Percentiles rank a stretch among this genome's conserved stretches.
These are phyloP conservation scores for Grammothele lineata DNA, from an alignment of 768 basidiomycete species.

Conservation along the genomic window DNA sequence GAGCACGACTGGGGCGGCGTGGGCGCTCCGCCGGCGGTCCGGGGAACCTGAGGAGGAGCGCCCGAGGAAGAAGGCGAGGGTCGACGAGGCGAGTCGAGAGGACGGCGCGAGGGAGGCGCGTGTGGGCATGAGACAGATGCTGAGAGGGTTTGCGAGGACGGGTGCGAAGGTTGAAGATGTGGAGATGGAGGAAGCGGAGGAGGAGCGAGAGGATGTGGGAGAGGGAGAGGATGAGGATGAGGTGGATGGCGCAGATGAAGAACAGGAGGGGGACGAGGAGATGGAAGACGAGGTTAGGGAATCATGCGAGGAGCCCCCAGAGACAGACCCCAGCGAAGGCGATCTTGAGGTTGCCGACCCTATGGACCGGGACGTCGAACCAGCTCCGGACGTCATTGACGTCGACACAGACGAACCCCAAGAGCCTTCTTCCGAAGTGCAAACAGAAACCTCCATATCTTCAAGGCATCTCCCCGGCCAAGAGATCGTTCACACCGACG, in stretches of 20 bases:
- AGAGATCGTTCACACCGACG: constrained; percentile 14
- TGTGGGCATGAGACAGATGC: constrained; percentile 39
- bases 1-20: constrained; percentile 48
- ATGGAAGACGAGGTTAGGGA: background rate
- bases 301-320: background rate
- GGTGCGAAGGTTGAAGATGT: constrained; percentile 36
- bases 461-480: background rate
- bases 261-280: background rate
- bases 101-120: constrained; percentile 17
- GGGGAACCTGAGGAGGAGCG: constrained; percentile 17
- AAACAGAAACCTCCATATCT: background rate
- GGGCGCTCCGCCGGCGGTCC: constrained; percentile 34
- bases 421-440: background rate
- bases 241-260: background rate
- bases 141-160: constrained; percentile 51
- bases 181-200: constrained; percentile 21
- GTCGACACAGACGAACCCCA: background rate
- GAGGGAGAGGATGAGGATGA: constrained; percentile 23
- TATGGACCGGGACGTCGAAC: constrained; percentile 8
- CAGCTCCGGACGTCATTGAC: background rate
- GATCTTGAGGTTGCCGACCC: constrained; percentile 18
- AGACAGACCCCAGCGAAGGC: constrained; percentile 15
- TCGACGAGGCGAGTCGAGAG: background rate
- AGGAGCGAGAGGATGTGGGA: constrained; percentile 15
- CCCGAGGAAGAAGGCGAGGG: constrained; percentile 34